phyloP scores from a whole-genome alignment of 192 early-diverging fungal genomes.

The Dispira simplex region DNA sequence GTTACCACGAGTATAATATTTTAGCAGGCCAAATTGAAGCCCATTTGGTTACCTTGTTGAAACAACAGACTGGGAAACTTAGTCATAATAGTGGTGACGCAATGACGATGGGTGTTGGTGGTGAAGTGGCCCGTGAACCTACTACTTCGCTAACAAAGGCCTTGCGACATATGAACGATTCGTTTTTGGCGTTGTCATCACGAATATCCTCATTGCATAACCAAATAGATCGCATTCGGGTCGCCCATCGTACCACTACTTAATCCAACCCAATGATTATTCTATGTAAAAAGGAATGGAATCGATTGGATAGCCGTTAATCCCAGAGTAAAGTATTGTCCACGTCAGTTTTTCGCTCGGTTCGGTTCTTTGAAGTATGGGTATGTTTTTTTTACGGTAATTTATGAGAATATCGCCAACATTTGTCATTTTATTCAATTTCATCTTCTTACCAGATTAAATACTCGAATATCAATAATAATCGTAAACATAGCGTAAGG shows the following conservation, averaged over 20 bases:
- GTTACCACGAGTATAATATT: conserved; percentile 5
- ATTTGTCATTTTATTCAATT: too few species aligned
- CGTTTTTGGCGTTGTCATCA: background rate
- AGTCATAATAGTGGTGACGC: background rate
- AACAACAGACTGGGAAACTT: background rate
- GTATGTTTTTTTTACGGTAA: too few species aligned
- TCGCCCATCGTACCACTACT: background rate
- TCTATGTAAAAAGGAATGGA: background rate
- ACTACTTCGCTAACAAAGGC: conserved; percentile 5
- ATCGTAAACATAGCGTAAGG: too few species aligned
- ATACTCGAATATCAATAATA: too few species aligned
- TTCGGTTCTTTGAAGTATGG: background rate
- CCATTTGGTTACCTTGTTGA: background rate
- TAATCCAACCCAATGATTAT: background rate
- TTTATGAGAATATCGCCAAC: too few species aligned
- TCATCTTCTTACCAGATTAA: too few species aligned
- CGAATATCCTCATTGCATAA: conserved; percentile 1
- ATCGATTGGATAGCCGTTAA: background rate
- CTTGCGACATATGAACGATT: conserved; percentile 8
- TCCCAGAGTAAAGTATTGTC: background rate
- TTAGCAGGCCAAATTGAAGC: conserved; percentile 3
- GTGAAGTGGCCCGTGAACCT: background rate
- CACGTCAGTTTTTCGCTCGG: background rate
- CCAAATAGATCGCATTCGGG: background rate
- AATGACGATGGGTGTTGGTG: background rate